Evolutionary conservation across 2,329 filamentous ascomycete genomes (phyloP).

Genomic region (Botrytis sinoallii): DNA sequence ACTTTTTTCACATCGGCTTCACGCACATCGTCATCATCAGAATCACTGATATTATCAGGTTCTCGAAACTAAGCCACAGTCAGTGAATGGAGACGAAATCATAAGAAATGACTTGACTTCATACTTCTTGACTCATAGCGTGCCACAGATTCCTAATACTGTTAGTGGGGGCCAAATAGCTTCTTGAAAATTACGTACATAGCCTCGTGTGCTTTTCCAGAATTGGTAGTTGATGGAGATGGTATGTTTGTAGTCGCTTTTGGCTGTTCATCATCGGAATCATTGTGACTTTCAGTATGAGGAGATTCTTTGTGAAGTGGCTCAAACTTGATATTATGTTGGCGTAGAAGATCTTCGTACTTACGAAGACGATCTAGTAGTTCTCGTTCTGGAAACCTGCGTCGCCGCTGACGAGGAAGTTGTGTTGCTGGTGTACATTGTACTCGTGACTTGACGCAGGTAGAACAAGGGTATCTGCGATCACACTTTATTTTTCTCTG

Average conservation of each 20-base stretch:
- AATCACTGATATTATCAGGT: slow-evolving; percentile 37
- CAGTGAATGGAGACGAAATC: slow-evolving; percentile 19
- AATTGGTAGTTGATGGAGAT: slow-evolving; percentile 31
- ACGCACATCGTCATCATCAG: slow-evolving; percentile 38
- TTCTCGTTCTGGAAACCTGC: slow-evolving; percentile 35
- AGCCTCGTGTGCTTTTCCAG: slow-evolving; percentile 34
- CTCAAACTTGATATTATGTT: slow-evolving; percentile 34
- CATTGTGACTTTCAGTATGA: slow-evolving; percentile 23
- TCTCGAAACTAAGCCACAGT: slow-evolving; percentile 33
- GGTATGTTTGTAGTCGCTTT: slow-evolving; percentile 28
- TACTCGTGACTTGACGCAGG: slow-evolving; percentile 60
- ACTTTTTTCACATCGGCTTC: slow-evolving; percentile 43
- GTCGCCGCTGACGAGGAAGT: slow-evolving; percentile 59
- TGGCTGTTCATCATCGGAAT: slow-evolving; percentile 33
- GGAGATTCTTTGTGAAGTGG: slow-evolving; percentile 30
- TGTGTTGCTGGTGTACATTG: slow-evolving; percentile 60
- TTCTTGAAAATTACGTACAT: slow-evolving; percentile 34
- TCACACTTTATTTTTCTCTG: slow-evolving; percentile 75
- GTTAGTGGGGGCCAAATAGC: slow-evolving; percentile 28
- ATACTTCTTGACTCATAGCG: slow-evolving; percentile 45
- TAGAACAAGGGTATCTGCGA: slow-evolving; percentile 67
- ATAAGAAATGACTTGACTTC: background rate
- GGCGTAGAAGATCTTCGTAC: slow-evolving; percentile 35
- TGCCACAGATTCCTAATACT: slow-evolving; percentile 46
- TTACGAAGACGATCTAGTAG: slow-evolving; percentile 33